phyloP scores from a whole-genome alignment of 805 yeast species.

The Wickerhamomyces xylosicus region DNA sequence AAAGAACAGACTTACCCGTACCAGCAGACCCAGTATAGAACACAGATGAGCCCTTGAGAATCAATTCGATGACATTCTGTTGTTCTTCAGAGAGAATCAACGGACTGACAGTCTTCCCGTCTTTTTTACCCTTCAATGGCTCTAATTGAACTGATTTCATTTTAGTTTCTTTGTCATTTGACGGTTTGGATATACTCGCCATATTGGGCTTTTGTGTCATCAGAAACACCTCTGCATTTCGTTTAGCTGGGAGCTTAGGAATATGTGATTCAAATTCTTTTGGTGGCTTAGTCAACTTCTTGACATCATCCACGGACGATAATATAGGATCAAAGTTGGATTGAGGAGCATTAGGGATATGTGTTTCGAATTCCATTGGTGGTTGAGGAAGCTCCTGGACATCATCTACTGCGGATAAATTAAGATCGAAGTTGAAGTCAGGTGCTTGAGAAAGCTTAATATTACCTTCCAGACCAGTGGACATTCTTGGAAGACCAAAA shows the following conservation, averaged over 20 bases:
- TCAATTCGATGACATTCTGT: constrained; percentile 53
- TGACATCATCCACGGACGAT: too few species aligned
- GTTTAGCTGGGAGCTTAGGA: too few species aligned
- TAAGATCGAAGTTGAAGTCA: too few species aligned
- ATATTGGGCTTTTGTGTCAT: constrained; percentile 6
- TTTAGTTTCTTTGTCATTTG: too few species aligned
- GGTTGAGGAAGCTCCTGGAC: too few species aligned
- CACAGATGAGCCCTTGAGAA: constrained; percentile 51
- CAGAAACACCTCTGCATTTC: constrained; percentile 6
- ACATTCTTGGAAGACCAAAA: neutral
- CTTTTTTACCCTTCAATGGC: neutral
- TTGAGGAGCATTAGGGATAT: too few species aligned
- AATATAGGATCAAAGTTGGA: too few species aligned
- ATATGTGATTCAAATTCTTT: too few species aligned
- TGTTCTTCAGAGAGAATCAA: constrained; percentile 48
- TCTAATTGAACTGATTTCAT: neutral
- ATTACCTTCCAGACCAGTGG: neutral
- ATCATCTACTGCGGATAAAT: too few species aligned
- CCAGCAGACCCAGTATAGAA: constrained; percentile 98
- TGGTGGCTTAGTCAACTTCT: too few species aligned
- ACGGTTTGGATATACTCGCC: neutral
- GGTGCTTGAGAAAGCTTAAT: too few species aligned
- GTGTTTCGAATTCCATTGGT: too few species aligned
- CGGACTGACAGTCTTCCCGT: constrained; percentile 19
- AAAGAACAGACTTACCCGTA: constrained; percentile 90